These are phyloP conservation scores for Chaetomiaceae sp. DNA, from an alignment of 2,329 filamentous ascomycete species.

Conservation along the genomic window DNA sequence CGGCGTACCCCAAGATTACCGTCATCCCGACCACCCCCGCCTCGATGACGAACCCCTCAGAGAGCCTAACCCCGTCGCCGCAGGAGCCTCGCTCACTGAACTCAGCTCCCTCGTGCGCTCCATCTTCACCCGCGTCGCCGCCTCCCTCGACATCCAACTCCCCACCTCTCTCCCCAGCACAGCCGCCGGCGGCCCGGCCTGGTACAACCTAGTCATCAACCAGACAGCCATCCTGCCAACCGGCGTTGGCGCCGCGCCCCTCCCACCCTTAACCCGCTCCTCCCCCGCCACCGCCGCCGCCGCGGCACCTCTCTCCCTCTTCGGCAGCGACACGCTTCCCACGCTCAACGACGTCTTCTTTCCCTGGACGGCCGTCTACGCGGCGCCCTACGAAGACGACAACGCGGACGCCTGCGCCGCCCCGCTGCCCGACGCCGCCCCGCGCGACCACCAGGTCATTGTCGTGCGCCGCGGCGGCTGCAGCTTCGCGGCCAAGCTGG, in stretches of 20 bases:
- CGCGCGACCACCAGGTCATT: conserved; percentile 65
- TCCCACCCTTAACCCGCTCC: conserved; percentile 39
- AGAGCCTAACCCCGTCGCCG: conserved; percentile 6
- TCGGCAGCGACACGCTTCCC: no score
- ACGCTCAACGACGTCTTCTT: conserved; percentile 42
- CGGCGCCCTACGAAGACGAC: no score
- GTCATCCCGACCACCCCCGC: conserved; percentile 14
- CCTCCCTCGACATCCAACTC: conserved; percentile 34
- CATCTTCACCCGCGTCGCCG: conserved; percentile 39
- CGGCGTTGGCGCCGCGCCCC: conserved; percentile 44
- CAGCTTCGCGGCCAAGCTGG: conserved; percentile 75
- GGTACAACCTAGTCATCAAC: conserved; percentile 33
- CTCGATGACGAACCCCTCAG: conserved; percentile 14
- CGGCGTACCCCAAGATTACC: conserved; percentile 17
- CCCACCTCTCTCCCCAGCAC: conserved; percentile 18
- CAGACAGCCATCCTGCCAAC: conserved; percentile 31
- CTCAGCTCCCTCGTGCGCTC: conserved; percentile 42
- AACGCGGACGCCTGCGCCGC: conserved; percentile 59
- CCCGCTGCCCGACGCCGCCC: conserved; percentile 45
- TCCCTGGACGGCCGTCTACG: conserved; percentile 64
- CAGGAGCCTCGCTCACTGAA: conserved; percentile 15
- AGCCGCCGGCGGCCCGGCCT: conserved; percentile 12
- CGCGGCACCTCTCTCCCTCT: conserved; percentile 23
- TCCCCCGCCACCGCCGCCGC: conserved; percentile 26
- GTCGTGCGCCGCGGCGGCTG: conserved; percentile 78